Evolutionary conservation across 2,329 filamentous ascomycete genomes (phyloP).

Genomic region (Aspergillus aculeatus): DNA sequence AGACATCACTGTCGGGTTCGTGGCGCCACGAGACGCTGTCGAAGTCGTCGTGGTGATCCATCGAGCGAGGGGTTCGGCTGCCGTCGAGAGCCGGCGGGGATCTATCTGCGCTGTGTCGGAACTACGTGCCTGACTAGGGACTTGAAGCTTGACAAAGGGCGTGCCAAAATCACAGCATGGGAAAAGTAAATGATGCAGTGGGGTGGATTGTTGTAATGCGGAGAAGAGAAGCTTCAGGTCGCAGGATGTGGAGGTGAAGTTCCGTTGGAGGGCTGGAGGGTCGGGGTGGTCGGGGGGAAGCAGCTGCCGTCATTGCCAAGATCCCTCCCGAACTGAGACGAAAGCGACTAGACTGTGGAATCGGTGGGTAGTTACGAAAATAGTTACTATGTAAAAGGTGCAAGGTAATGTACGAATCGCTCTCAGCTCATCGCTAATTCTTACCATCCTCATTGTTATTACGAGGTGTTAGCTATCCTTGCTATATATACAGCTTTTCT

Average conservation of each 20-base stretch:
- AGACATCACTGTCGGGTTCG: constrained; percentile 52
- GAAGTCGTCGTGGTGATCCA: constrained; percentile 66
- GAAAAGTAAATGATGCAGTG: not conserved
- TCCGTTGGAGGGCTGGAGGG: not conserved
- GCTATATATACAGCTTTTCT: constrained; percentile 10
- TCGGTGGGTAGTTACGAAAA: too few species aligned
- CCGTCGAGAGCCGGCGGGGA: constrained; percentile 9
- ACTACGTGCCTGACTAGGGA: not conserved
- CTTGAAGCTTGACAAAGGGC: not conserved
- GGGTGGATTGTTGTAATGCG: not conserved
- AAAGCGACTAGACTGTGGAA: not conserved
- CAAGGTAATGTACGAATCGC: too few species aligned
- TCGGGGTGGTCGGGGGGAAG: not conserved
- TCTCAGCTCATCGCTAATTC: not conserved
- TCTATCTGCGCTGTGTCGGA: not conserved
- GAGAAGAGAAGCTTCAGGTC: constrained; percentile 10
- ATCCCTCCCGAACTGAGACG: not conserved
- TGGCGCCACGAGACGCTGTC: constrained; percentile 77
- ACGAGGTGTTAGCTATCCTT: not conserved
- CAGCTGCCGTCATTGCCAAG: constrained; percentile 24
- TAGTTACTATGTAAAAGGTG: too few species aligned
- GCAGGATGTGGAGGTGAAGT: constrained; percentile 2
- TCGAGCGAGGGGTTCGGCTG: constrained; percentile 28
- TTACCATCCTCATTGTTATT: not conserved
- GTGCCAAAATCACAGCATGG: not conserved